phyloP scores from a whole-genome alignment of 2,329 filamentous ascomycete species.

The Aquanectria penicillioides region DNA sequence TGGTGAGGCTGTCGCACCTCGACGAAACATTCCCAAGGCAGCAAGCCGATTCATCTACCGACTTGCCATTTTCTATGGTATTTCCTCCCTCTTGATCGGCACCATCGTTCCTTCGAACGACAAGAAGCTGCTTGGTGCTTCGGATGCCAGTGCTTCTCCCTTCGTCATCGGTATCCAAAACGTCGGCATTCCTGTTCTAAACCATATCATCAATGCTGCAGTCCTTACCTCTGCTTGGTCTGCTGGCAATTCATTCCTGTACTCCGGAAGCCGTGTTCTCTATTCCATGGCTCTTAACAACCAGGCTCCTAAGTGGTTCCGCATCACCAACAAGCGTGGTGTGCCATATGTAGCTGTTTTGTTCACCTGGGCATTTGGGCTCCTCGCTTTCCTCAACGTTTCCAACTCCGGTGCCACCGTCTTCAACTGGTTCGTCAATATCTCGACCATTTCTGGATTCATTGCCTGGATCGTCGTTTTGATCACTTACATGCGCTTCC shows the following conservation, averaged over 20 bases:
- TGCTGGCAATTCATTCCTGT: slow-evolving; percentile 69
- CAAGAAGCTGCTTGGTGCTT: slow-evolving; percentile 64
- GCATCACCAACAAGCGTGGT: slow-evolving; percentile 67
- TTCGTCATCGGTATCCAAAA: slow-evolving; percentile 75
- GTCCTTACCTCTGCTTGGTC: slow-evolving; percentile 74
- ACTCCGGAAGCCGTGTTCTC: slow-evolving; percentile 75
- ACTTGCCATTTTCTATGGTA: slow-evolving; percentile 70
- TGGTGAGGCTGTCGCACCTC: slow-evolving; percentile 71
- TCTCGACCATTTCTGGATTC: slow-evolving; percentile 70
- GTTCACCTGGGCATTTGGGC: slow-evolving; percentile 66
- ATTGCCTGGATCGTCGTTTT: slow-evolving; percentile 69
- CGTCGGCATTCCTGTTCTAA: slow-evolving; percentile 71
- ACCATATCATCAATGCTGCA: slow-evolving; percentile 75
- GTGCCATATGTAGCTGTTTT: slow-evolving; percentile 67
- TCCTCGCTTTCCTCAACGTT: slow-evolving; percentile 76
- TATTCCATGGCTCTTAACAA: slow-evolving; percentile 74
- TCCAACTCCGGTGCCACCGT: slow-evolving; percentile 69
- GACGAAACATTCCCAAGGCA: slow-evolving; percentile 73
- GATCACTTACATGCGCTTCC: slow-evolving; percentile 68
- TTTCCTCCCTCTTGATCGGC: slow-evolving; percentile 70
- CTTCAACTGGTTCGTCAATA: slow-evolving; percentile 70
- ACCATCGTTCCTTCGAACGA: slow-evolving; percentile 74
- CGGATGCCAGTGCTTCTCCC: slow-evolving; percentile 67
- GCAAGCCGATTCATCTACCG: slow-evolving; percentile 70
- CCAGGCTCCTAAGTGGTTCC: slow-evolving; percentile 71